Base-by-base conservation (phyloP, 1,284 basidiomycete species). In the Grifola frondosa region DNA sequence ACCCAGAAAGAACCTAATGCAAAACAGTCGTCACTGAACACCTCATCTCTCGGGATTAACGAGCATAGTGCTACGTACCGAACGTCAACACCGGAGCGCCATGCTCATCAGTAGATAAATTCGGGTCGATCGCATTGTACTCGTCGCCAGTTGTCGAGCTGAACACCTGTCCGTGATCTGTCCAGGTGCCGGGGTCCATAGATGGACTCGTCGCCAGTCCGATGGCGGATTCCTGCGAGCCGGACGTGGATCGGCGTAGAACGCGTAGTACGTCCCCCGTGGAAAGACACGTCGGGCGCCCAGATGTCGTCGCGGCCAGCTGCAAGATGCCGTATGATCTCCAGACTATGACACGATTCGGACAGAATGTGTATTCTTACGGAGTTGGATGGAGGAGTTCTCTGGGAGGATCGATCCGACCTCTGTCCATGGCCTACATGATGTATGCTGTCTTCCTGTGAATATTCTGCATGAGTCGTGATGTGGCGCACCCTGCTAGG, bases 121-220 rank as follows among this genome's bases (percentile, higher is more conserved):
- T 53, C 2, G 41, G 37, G 29, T 53, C 52, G 34, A 53, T 66
- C 11, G 65, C 60, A 31, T 67, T 68, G 57, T 59, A 67, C 16
- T 48, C 45, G 40, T 59, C 55, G 21, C 63, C 62, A 3, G 51
- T 44, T 3, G 43, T 49, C 3, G 63, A 64, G 15, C 53, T 49
- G 34, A 66, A 60, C 2, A 68, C 65, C 10, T 56, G 50, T 12
- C 65, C 66, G 23, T 62, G 58, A 36, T 68, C 66, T 2, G 61
- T 62, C 66, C 66, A 68, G 0, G 61, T 62, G 15, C 64, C 66
- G 10, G 62, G 54, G 30, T 63, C 60, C 61, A 66, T 62, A 16
- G 63, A 59, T 11, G 50, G 42, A 32, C 61, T 63, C 1, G 63
- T 67, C 4, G 65, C 65, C 10, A 66, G 55, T 0, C 65, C 65